Evolutionary conservation across 345 rosid genomes (phyloP), one percentile per base, ranked within the genome.

Genomic region (Rhodomyrtus tomentosa): DNA sequence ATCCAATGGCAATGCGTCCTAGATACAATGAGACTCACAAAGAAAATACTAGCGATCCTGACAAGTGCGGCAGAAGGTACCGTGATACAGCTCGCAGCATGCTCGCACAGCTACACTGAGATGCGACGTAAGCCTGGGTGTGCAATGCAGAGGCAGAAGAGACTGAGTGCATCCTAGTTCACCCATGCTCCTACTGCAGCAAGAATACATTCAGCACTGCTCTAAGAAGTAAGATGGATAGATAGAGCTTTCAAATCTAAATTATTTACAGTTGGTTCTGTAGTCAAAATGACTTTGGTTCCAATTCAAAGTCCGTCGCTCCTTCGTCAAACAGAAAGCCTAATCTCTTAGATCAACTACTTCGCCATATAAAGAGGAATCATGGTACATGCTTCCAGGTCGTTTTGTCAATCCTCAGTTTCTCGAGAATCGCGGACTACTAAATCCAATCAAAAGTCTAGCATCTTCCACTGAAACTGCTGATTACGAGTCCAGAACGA

Each of bases 51-150:
- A 97, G 98, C 99, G 98, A 95, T 95, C 99, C 91, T 88, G 98
- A 97, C 98, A 94, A 95, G 98, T 88, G 85, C 96, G 93, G 88
- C 88, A 68, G 94, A 95, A 94, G 98, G 95, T 97, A 97, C 99
- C 99, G 80, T 97, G 94, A 94, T 95, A 91, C 94, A 97, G 93
- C 90, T 95, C 96, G 88, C 98, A 92, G 86, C 93, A 97, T 82
- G 94, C 99, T 88, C 99, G 96, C 80, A 87, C 86, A 21, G 92
- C 93, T 87, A 93, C 89, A 82, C 92, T 91, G 82, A 95, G 91
- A 86, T 89, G 98, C 1, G 99, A 92, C 0, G 98, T 91, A 81
- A 94, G 91, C 87, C 91, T 79, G 13, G 90, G 89, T 29, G 91
- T 84, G 59, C 86, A 84, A 55, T 92, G 85, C 87, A 95, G 90